Conservation (phyloP, 495 filamentous ascomycete species). For the Patellaria atrata region DNA sequence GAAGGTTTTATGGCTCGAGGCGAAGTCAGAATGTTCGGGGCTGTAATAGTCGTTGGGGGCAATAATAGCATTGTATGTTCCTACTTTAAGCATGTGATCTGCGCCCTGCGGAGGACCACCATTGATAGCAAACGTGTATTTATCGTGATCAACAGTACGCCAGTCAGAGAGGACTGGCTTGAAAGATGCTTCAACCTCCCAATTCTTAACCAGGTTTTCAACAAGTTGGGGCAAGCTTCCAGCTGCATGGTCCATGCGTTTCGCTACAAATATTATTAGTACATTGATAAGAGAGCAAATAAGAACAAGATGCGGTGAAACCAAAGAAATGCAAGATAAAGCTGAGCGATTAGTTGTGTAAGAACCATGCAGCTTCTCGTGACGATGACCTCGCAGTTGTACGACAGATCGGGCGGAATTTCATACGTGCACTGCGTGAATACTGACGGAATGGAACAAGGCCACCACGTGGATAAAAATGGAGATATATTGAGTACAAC, state of each 20-base stretch:
- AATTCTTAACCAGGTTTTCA: constrained; percentile 58
- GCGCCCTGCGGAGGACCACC: constrained; percentile 38
- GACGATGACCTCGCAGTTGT: too few species aligned
- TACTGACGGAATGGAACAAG: too few species aligned
- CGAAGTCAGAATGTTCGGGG: constrained; percentile 41
- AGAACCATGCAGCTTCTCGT: too few species aligned
- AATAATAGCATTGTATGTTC: constrained; percentile 56
- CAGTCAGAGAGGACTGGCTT: constrained; percentile 45
- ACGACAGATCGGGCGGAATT: too few species aligned
- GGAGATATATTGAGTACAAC: too few species aligned
- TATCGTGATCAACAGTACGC: constrained; percentile 42
- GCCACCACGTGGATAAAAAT: too few species aligned
- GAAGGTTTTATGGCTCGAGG: constrained; percentile 48
- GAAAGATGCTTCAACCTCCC: constrained; percentile 57
- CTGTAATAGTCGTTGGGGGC: constrained; percentile 46
- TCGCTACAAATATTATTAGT: constrained; percentile 29
- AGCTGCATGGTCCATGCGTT: constrained; percentile 37
- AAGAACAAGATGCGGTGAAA: too few species aligned
- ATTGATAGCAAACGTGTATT: constrained; percentile 49
- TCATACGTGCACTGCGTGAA: too few species aligned
- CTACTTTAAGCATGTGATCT: constrained; percentile 50
- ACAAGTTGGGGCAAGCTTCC: constrained; percentile 42
- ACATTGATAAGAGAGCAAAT: too few species aligned
- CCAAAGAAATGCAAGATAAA: too few species aligned
- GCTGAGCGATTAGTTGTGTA: too few species aligned